Percentiles rank a stretch among this genome's conserved stretches.
Conservation (phyloP, 2,329 filamentous ascomycete genomes). For the Dothideomycetes sp. region DNA sequence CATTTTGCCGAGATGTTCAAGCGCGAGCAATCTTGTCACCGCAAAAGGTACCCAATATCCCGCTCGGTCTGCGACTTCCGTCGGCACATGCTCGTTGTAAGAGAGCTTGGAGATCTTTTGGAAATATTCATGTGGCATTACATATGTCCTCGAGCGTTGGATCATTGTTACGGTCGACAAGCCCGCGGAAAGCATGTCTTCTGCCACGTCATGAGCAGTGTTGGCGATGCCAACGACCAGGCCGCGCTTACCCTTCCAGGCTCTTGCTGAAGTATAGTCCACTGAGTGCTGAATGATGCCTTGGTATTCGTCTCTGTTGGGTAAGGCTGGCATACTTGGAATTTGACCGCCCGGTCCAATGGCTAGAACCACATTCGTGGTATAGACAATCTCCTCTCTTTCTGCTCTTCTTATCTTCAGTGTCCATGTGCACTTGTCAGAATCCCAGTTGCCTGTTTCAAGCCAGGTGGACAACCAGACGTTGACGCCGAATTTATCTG, state of each 20-base stretch:
- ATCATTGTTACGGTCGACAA: conserved; percentile 34
- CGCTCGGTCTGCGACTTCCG: background rate
- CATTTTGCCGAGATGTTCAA: background rate
- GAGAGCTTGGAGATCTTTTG: background rate
- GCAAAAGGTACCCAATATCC: background rate
- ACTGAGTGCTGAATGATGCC: conserved; percentile 26
- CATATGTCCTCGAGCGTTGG: conserved; percentile 17
- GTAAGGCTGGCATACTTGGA: conserved; percentile 14
- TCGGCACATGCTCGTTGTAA: background rate
- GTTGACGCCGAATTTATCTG: conserved; percentile 24
- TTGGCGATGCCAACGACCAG: conserved; percentile 38
- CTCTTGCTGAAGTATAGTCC: conserved; percentile 21
- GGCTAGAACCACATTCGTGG: conserved; percentile 22
- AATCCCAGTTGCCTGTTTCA: conserved; percentile 27
- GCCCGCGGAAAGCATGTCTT: conserved; percentile 34
- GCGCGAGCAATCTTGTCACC: background rate
- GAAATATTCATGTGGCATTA: background rate
- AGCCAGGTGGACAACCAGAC: conserved; percentile 27
- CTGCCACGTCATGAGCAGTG: conserved; percentile 37
- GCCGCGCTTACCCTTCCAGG: conserved; percentile 30
- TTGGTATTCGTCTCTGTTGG: conserved; percentile 19
- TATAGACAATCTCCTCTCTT: conserved; percentile 6
- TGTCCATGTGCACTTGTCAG: conserved; percentile 26
- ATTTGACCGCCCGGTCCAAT: conserved; percentile 21
- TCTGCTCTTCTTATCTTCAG: conserved; percentile 6